Conservation (phyloP, 2,329 filamentous ascomycete genomes). For the Nemania diffusa region DNA sequence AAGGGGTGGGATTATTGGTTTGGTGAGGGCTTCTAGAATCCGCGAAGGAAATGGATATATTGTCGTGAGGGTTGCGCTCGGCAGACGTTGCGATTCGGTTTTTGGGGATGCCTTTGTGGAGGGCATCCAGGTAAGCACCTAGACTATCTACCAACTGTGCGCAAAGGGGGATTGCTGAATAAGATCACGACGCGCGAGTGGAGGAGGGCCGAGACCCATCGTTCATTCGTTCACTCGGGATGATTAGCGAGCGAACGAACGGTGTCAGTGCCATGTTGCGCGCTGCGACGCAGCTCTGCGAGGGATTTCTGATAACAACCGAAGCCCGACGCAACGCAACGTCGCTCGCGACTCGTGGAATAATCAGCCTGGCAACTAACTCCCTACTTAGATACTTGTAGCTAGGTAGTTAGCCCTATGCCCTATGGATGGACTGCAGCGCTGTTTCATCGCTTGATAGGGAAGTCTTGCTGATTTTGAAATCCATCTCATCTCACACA, state of each 20-base stretch:
- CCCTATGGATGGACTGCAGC: neutral
- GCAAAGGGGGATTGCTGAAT: constrained; percentile 13
- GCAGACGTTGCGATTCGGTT: neutral
- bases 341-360: constrained; percentile 15
- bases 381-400: too few relatives aligned
- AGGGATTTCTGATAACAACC: constrained; percentile 26
- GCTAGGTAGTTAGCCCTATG: constrained; percentile 14
- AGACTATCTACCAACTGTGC: too few relatives aligned
- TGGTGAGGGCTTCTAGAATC: constrained; percentile 27
- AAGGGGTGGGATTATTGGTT: constrained; percentile 1
- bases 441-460: constrained; percentile 16
- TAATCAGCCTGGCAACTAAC: constrained; percentile 9
- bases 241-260: constrained; percentile 22
- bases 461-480: constrained; percentile 30
- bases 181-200: neutral
- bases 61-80: constrained; percentile 6
- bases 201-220: constrained; percentile 15
- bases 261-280: neutral
- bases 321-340: constrained; percentile 19
- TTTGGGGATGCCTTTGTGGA: constrained; percentile 1
- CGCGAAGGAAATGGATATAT: neutral
- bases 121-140: neutral
- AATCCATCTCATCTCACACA: constrained; percentile 23
- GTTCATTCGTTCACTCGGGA: neutral
- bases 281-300: constrained; percentile 18